Base-by-base conservation (phyloP, 1,284 basidiomycete species). In the Coniferiporia sulphurascens region DNA sequence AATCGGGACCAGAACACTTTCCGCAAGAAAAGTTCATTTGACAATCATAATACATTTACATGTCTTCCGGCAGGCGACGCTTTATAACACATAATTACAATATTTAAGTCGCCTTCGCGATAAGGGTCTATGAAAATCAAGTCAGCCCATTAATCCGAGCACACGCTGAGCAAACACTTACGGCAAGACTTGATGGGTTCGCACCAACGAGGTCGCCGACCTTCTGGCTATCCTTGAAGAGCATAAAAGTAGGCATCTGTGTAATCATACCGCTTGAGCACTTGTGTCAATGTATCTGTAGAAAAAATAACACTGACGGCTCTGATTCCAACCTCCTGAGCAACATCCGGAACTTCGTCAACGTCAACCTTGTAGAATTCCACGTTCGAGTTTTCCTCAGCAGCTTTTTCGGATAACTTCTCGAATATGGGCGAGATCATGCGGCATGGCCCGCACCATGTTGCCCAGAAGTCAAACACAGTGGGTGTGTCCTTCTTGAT, bases 331-430 rank as follows among this genome's bases (percentile, higher is more conserved):
- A 87, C 83, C 71, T 88, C 87, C 68, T 83, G 72, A 7, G 79
- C 70, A 60, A 86, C 79, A 4, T 79, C 74, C 10, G 69, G 64
- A 55, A 78, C 79, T 48, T 74, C 80, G 69, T 93, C 91, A 53
- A 89, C 83, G 71, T 93, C 88, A 66, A 95, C 87, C 76, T 94
- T 94, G 81, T 86, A 91, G 74, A 87, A 90, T 58, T 74, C 77
- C 73, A 91, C 80, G 34, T 77, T 72, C 55, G 80, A 65, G 67
- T 69, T 74, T 65, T 79, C 70, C 21, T 59, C 43, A 17, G 13
- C 49, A 35, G 36, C 9, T 13, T 71, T 65, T 0, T 58, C 44
- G 8, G 85, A 78, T 59, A 92, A 71, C 74, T 86, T 85, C 74
- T 89, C 86, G 69, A 94, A 92, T 66, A 92, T 76, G 56, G 90